Evolutionary conservation across 2,329 filamentous ascomycete genomes (phyloP).

Genomic region (Pseudogymnoascus verrucosus): DNA sequence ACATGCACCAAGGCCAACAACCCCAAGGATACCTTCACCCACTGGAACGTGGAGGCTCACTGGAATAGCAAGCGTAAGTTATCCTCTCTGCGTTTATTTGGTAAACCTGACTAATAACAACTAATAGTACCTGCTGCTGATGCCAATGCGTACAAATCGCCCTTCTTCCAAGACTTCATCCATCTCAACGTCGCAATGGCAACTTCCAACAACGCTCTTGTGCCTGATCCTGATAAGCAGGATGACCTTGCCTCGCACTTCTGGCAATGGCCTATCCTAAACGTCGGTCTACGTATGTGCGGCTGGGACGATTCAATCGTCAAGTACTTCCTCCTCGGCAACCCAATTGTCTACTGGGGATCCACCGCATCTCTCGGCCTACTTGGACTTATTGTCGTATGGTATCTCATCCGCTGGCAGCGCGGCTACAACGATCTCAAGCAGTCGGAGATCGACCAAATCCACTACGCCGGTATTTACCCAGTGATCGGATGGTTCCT

Average conservation of each 20-base stretch:
- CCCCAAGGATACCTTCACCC: slow-evolving; percentile 85
- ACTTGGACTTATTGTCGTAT: slow-evolving; percentile 64
- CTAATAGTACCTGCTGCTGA: slow-evolving; percentile 72
- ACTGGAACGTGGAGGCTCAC: slow-evolving; percentile 98
- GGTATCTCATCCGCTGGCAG: slow-evolving; percentile 93
- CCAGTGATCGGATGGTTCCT: slow-evolving; percentile 90
- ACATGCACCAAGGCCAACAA: slow-evolving; percentile 92
- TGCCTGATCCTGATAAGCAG: slow-evolving; percentile 97
- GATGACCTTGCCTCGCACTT: slow-evolving; percentile 93
- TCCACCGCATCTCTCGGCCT: slow-evolving; percentile 71
- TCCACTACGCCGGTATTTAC: slow-evolving; percentile 90
- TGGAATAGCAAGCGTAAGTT: slow-evolving; percentile 82
- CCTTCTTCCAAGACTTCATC: slow-evolving; percentile 95
- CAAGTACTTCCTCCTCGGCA: slow-evolving; percentile 98
- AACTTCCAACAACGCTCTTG: slow-evolving; percentile 98
- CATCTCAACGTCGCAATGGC: slow-evolving; percentile 99
- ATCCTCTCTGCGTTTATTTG: neutral
- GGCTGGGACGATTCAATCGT: slow-evolving; percentile 92
- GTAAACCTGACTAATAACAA: slow-evolving; percentile 23
- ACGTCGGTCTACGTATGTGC: slow-evolving; percentile 97
- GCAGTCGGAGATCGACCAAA: slow-evolving; percentile 75
- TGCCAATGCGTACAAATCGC: slow-evolving; percentile 88
- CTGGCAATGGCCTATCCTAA: slow-evolving; percentile 96
- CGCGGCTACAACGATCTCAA: slow-evolving; percentile 82
- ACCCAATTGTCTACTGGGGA: slow-evolving; percentile 93